phyloP scores from a whole-genome alignment of 495 filamentous ascomycete species.

The Thermothielavioides terrestris region DNA sequence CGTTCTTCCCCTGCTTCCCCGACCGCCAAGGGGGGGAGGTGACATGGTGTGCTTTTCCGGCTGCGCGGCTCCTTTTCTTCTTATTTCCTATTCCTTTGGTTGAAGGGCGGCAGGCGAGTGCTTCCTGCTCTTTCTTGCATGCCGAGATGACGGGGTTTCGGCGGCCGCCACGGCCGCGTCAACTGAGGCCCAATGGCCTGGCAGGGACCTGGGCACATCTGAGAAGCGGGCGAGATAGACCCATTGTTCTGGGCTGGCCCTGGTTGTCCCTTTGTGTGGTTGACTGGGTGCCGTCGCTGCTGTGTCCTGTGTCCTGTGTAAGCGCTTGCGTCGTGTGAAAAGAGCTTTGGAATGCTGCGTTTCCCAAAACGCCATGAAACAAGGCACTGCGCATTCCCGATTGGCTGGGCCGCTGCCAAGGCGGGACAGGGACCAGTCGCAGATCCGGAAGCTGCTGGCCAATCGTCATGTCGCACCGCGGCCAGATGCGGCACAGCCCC shows the following conservation, averaged over 20 bases:
- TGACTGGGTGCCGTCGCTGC: neutral
- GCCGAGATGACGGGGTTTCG: constrained; percentile 2
- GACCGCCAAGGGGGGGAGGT: neutral
- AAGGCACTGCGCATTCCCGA: neutral
- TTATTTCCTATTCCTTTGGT: neutral
- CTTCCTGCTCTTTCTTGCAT: neutral
- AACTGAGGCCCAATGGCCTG: neutral
- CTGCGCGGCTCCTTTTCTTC: neutral
- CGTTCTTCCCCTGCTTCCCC: neutral
- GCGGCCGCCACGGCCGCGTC: constrained; percentile 1
- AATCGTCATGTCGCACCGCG: neutral
- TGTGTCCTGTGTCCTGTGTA: neutral
- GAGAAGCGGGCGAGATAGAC: neutral
- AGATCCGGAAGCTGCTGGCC: neutral
- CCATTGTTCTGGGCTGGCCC: neutral
- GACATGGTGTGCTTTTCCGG: neutral
- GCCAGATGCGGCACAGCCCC: neutral
- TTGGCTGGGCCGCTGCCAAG: neutral
- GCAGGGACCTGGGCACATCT: neutral
- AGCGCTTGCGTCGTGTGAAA: neutral
- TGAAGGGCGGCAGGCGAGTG: neutral
- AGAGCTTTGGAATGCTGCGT: neutral
- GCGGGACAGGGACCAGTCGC: neutral
- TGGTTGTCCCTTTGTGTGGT: neutral
- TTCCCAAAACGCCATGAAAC: neutral